Conservation (phyloP, 139 green algal species). For the Pleodorina starrii region DNA sequence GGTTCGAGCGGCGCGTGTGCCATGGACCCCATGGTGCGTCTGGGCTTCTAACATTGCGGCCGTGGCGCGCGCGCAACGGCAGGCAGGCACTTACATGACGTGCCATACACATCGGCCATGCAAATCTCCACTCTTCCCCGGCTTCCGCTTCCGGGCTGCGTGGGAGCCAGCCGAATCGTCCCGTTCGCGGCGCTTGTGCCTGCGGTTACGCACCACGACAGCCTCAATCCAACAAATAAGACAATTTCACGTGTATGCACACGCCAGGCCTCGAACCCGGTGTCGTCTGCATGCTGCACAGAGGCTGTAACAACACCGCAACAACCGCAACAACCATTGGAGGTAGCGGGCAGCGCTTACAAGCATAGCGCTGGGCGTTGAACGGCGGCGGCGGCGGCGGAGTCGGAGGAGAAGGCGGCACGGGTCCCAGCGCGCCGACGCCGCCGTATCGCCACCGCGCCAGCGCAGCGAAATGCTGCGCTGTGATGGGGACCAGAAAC, state of each 20-base stretch:
- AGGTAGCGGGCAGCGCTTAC: neutral
- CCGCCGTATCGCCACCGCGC: constrained; percentile 13
- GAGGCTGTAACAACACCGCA: no score
- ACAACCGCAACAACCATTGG: neutral
- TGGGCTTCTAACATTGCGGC: no score
- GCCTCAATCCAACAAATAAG: no score
- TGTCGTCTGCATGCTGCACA: no score
- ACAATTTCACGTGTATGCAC: no score
- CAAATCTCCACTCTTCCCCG: constrained; percentile 24
- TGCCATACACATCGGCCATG: neutral
- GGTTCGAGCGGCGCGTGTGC: no score
- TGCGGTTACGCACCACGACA: no score
- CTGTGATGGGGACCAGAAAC: constrained; percentile 1
- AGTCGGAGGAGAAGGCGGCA: neutral
- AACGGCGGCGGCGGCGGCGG: constrained; percentile 20
- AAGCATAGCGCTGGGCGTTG: neutral
- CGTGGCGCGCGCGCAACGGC: no score
- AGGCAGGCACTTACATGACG: neutral
- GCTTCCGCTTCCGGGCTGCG: neutral
- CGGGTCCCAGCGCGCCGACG: neutral
- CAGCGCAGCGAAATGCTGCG: constrained; percentile 12
- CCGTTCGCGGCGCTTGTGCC: neutral
- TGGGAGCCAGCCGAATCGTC: neutral
- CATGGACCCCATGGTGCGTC: no score
- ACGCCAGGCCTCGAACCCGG: no score